A percentile compares a stretch with the other conserved stretches of the same genome.
Evolutionary conservation across 805 yeast species (phyloP).

Genomic region (Wickerhamomyces queroliae): DNA sequence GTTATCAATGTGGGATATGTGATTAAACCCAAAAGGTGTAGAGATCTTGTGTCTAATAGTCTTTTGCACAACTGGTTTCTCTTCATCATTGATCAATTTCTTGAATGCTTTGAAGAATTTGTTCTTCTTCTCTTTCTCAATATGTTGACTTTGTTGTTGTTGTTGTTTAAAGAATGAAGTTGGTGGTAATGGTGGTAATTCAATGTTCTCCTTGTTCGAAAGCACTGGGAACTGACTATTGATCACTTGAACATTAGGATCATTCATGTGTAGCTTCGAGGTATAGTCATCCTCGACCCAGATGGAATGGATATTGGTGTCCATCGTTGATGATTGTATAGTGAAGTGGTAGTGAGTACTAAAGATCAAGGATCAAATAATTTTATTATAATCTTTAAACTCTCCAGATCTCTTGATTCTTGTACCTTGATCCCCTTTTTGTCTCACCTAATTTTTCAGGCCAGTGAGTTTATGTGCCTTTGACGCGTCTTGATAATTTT

Average conservation of each 20-base stretch:
- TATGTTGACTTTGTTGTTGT: background rate
- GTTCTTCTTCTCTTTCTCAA: constrained; percentile 12
- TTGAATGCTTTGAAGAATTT: constrained; percentile 27
- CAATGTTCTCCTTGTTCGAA: constrained; percentile 27
- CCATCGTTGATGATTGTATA: too few species aligned
- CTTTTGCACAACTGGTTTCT: background rate
- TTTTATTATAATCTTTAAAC: too few species aligned
- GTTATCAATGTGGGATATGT: constrained; percentile 33
- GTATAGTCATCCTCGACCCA: constrained; percentile 36
- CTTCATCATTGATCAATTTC: constrained; percentile 17
- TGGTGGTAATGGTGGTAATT: constrained; percentile 30
- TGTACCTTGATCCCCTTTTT: too few species aligned
- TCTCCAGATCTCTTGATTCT: too few species aligned
- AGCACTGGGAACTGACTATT: constrained; percentile 30
- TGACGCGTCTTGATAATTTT: too few species aligned
- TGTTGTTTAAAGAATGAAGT: constrained; percentile 14
- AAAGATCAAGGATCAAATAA: too few species aligned
- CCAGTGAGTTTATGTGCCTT: too few species aligned
- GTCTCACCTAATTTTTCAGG: too few species aligned
- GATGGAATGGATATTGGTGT: constrained; percentile 32
- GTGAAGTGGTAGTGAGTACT: too few species aligned
- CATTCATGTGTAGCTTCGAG: constrained; percentile 26
- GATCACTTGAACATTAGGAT: constrained; percentile 25
- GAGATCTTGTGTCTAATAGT: constrained; percentile 24
- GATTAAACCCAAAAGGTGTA: constrained; percentile 33